phyloP scores from a whole-genome alignment of 1,284 basidiomycete species.

The Mycena citricolor region DNA sequence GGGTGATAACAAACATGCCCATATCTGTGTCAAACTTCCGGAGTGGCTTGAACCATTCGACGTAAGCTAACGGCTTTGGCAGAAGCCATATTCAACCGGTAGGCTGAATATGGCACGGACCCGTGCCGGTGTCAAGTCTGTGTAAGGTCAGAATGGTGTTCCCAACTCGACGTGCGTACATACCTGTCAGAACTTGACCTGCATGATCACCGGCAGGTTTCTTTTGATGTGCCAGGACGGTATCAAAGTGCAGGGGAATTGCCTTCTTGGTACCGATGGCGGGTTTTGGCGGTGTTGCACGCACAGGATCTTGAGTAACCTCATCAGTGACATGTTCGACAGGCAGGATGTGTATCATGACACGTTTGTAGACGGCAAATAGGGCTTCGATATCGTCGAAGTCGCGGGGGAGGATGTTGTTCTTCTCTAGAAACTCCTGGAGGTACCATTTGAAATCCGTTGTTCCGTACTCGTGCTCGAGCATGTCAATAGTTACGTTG shows the following conservation, averaged over 20 bases:
- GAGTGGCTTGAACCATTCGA: constrained; percentile 11
- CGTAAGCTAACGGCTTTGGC: constrained; percentile 2
- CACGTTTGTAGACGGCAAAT: not conserved
- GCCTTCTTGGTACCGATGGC: constrained; percentile 1
- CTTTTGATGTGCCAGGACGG: constrained; percentile 11
- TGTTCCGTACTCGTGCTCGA: no score
- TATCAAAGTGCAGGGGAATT: constrained; percentile 12
- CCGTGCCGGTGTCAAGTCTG: constrained; percentile 2
- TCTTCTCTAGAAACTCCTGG: no score
- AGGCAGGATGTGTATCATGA: constrained; percentile 1
- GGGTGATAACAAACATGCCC: constrained; percentile 5
- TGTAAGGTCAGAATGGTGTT: not conserved
- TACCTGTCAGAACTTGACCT: constrained; percentile 2
- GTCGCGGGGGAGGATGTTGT: not conserved
- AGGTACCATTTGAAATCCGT: no score
- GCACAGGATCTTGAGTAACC: not conserved
- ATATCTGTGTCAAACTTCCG: not conserved
- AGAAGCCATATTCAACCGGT: not conserved
- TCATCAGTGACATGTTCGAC: not conserved
- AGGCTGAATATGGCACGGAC: constrained; percentile 13
- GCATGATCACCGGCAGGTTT: not conserved
- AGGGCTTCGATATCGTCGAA: constrained; percentile 21
- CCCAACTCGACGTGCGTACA: not conserved
- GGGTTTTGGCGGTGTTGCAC: constrained; percentile 1
- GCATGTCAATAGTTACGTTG: no score